These are phyloP conservation scores for Xylariales sp. DNA, from an alignment of 2,329 filamentous ascomycete species.

Conservation along the genomic window DNA sequence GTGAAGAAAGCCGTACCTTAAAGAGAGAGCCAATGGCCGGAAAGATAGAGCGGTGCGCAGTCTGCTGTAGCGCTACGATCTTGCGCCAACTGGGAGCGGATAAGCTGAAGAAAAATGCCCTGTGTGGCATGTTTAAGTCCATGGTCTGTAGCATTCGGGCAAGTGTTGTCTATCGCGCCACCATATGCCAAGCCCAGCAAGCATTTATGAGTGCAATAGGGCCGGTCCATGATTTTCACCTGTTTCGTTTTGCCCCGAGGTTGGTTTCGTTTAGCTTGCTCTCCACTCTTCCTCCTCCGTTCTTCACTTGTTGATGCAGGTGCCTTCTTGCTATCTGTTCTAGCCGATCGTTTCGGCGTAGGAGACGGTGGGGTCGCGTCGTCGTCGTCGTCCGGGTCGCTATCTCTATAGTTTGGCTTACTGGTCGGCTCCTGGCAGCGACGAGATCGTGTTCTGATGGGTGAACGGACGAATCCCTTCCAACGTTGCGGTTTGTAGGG, in stretches of 20 bases:
- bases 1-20: conserved; percentile 28
- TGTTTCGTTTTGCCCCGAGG: conserved; percentile 1
- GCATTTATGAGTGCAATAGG: conserved; percentile 14
- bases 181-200: conserved; percentile 49
- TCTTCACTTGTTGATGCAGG: background rate
- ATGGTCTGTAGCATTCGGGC: conserved; percentile 23
- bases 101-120: conserved; percentile 20
- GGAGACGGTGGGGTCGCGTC: conserved; percentile 7
- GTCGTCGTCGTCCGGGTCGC: conserved; percentile 4
- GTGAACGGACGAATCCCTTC: conserved; percentile 24
- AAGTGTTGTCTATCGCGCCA: conserved; percentile 19
- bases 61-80: conserved; percentile 26
- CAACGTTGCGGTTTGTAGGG: conserved; percentile 15
- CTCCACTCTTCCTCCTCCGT: background rate
- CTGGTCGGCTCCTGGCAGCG: conserved; percentile 9
- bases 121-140: conserved; percentile 17
- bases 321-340: no score
- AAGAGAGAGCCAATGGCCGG: conserved; percentile 28
- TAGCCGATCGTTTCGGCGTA: conserved; percentile 5
- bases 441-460: conserved; percentile 21
- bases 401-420: background rate
- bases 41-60: conserved; percentile 21
- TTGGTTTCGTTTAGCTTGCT: background rate
- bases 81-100: conserved; percentile 21
- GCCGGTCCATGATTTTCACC: conserved; percentile 9